Base-by-base conservation (phyloP, 129 eudicot species). In the Oenanthe sinensis region DNA sequence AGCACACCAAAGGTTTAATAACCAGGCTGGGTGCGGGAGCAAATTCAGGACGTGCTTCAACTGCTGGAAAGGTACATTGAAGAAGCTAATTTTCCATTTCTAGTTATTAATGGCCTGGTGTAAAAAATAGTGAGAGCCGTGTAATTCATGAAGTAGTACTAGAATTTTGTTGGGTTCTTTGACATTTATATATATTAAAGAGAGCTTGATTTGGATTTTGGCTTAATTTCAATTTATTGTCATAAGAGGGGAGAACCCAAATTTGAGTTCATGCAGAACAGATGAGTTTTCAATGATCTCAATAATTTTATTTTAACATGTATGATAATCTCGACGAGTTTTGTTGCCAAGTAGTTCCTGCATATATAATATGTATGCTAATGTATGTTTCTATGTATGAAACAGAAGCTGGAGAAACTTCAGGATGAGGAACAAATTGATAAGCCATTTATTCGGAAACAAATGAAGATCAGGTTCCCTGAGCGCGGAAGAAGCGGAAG, bases 401-500 rank as follows among this genome's bases (percentile, higher is more conserved):
- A 67, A 79, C 90, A 95, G 98, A 95, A 91, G 82, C 89, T 95
- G 82, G 98, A 91, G 81, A 95, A 95, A 83, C 98, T 94, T 80
- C 97, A 91, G 80, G 97, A 95, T 8, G 94, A 77, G 82, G 98
- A 95, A 84, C 97, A 88, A 84, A 89, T 95, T 75, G 98, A 95
- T 81, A 95, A 95, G 84, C 98, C 98, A 42, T 95, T 95, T 79
- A 88, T 91, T 50, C 78, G 98, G 82, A 95, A 95, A 84, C 98
- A 91, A 87, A 91, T 91, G 92, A 95, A 86, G 88, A 95, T 95
- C 81, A 88, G 94, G 83, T 95, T 95, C 78, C 98, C 98, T 4
- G 98, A 91, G 83, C 98, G 97, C 69, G 97, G 93, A 76, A 89
- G 89, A 86, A 95, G 98, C 75, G 98, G 98, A 79, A 85, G 87